Conservation (phyloP, 768 basidiomycete genomes). For the Sutorius australiensis region DNA sequence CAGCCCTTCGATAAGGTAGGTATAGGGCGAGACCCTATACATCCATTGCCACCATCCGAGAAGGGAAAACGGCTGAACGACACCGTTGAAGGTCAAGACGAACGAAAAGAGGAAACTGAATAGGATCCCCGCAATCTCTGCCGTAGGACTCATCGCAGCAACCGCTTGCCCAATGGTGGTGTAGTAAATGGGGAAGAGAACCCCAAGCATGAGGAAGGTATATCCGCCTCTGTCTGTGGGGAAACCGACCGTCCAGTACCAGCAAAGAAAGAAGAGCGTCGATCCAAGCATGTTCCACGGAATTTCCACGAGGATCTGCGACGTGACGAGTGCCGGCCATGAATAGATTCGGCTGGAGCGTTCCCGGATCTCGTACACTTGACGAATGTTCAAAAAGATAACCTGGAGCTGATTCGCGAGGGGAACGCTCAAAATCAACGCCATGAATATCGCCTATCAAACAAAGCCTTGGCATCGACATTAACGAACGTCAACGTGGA, state of each 20-base stretch:
- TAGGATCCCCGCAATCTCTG: slow-evolving; percentile 56
- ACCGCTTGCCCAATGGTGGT: slow-evolving; percentile 59
- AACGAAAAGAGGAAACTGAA: slow-evolving; percentile 61
- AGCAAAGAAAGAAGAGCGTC: slow-evolving; percentile 57
- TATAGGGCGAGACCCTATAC: slow-evolving; percentile 53
- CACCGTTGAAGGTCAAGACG: slow-evolving; percentile 64
- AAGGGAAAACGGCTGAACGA: slow-evolving; percentile 58
- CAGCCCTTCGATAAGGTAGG: slow-evolving; percentile 52
- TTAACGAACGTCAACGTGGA: slow-evolving; percentile 6
- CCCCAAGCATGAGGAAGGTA: slow-evolving; percentile 49
- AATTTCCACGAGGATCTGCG: slow-evolving; percentile 53
- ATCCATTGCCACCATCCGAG: slow-evolving; percentile 75
- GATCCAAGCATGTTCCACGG: slow-evolving; percentile 62
- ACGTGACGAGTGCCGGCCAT: slow-evolving; percentile 56
- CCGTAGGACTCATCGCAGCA: slow-evolving; percentile 56
- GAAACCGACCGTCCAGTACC: slow-evolving; percentile 72
- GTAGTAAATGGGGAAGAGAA: slow-evolving; percentile 59
- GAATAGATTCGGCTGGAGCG: slow-evolving; percentile 61
- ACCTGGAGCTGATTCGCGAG: slow-evolving; percentile 63
- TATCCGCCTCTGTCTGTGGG: slow-evolving; percentile 52
- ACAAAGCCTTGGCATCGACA: neutral
- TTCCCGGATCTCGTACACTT: slow-evolving; percentile 63
- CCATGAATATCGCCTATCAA: slow-evolving; percentile 52
- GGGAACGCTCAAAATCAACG: slow-evolving; percentile 46
- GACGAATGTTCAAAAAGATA: slow-evolving; percentile 55